Percentiles rank a stretch among this genome's conserved stretches.
Conservation (phyloP, 345 rosid species). For the Arabis hirsuta region DNA sequence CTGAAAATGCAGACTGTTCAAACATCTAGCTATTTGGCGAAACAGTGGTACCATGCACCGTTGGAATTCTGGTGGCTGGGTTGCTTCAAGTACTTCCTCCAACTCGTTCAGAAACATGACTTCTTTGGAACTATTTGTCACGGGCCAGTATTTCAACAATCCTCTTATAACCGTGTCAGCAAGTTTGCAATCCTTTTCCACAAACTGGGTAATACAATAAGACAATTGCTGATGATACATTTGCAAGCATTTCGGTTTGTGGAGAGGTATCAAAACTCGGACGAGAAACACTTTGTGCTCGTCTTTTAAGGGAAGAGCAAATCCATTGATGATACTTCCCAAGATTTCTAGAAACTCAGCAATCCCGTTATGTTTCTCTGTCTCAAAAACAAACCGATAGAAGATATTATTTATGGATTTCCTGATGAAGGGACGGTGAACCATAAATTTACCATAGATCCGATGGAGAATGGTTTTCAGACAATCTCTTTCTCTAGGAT, state of each 20-base stretch:
- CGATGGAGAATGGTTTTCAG: conserved; percentile 73
- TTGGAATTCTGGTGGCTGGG: conserved; percentile 71
- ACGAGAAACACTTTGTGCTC: conserved; percentile 76
- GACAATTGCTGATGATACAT: conserved; percentile 77
- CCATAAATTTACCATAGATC: conserved; percentile 76
- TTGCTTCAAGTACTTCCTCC: conserved; percentile 77
- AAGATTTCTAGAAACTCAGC: conserved; percentile 73
- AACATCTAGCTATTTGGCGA: conserved; percentile 66
- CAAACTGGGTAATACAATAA: conserved; percentile 68
- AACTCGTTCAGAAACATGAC: conserved; percentile 73
- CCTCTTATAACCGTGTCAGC: conserved; percentile 69
- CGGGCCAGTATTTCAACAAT: conserved; percentile 68
- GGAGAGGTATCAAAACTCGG: conserved; percentile 69
- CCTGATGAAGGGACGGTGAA: conserved; percentile 72
- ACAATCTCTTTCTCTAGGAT: conserved; percentile 75
- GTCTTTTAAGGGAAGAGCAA: conserved; percentile 76
- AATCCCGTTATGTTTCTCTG: conserved; percentile 76
- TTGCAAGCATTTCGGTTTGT: conserved; percentile 70
- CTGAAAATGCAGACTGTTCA: conserved; percentile 82
- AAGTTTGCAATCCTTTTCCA: conserved; percentile 75
- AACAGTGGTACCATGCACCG: conserved; percentile 72
- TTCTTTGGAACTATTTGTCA: conserved; percentile 73
- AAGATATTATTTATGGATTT: conserved; percentile 72
- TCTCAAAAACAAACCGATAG: conserved; percentile 65
- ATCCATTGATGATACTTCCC: conserved; percentile 79